Base-by-base conservation (phyloP, 2,329 filamentous ascomycete species). In the Seiridium cupressi region DNA sequence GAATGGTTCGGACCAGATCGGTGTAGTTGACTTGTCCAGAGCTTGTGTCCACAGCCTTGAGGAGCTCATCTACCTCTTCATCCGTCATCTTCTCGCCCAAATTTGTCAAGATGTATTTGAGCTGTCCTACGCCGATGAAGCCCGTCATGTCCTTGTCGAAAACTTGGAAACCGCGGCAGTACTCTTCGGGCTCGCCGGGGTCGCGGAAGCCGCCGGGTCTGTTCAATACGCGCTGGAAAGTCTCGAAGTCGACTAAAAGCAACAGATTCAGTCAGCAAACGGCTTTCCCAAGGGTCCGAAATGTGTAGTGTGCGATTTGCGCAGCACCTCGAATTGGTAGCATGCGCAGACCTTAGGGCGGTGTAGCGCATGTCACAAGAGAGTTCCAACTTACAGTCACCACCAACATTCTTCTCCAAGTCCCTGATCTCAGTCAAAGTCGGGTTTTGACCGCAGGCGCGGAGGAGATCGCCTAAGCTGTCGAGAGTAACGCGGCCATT, bases 101-200 rank as follows among this genome's bases (percentile, higher is more conserved):
- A 76, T 98, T 98, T 60, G 95, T 99, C 72, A 99, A 80, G 75
- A 99, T 94, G 81, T 99, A 99, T 79, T 96, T 91, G 77, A 99
- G 86, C 81, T 99, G 95, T 61, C 95, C 95, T 65, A 98, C 94
- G 60, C 94, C 95, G 74, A 99, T 98, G 78, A 93, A 97, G 57
- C 95, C 95, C 62, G 93, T 97, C 87, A 97, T 90, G 76, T 99
- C 95, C 81, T 99, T 99, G 80, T 99, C 95, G 71, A 99, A 99
- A 58, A 99, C 95, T 78, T 99, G 95, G 83, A 99, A 99, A 59
- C 95, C 95, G 64, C 94, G 91, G 79, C 94, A 97, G 81, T 99
- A 99, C 77, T 98, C 94, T 73, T 98, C 94, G 46, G 95, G 94
- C 80, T 97, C 93, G 74, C 95, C 95, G 2, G 95, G 93, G 72